Evolutionary conservation across 2,329 filamentous ascomycete species (phyloP), one percentile per base, ranked within the genome.

Genomic region (Fusarium dimerum): DNA sequence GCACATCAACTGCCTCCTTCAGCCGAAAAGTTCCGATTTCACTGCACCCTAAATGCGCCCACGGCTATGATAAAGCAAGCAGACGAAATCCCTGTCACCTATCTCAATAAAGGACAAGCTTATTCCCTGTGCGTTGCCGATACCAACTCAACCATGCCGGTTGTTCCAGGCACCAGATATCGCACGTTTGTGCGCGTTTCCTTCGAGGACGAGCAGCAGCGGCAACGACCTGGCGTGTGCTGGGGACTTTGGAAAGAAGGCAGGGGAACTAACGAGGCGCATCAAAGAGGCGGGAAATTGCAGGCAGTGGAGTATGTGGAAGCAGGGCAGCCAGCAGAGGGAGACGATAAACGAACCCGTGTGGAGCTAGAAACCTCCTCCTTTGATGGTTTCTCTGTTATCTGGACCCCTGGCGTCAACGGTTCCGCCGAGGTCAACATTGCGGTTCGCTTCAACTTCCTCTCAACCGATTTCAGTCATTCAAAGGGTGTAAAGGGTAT

Each of bases 401-500:
- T 87, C 6, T 97, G 93, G 93, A 89, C 87, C 0, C 88, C 91
- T 0, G 87, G 85, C 5, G 72, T 82, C 40, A 87, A 86, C 45
- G 85, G 86, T 0, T 73, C 77, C 0, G 77, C 88, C 4, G 92
- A 97, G 64, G 94, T 92, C 70, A 89, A 86, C 45, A 85, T 99
- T 50, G 89, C 92, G 9, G 90, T 97, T 12, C 89, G 94, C 43
- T 99, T 97, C 79, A 99, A 99, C 74, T 99, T 99, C 68, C 79
- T 99, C 1, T 99, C 94, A 1, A 99, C 94, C 9, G 94, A 99
- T 69, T 99, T 97, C 69, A 97, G 93, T 71, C 94, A 97, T 68
- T 97, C 94, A 10, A 99, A 99, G 68, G 94, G 94, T 43, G 94
- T 99, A 45, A 99, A 97, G 73, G 94, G 94, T 36, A 97, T 97